These are phyloP conservation scores for Paraphaeosphaeria sporulosa DNA, from an alignment of 2,329 filamentous ascomycete genomes.

Conservation along the genomic window DNA sequence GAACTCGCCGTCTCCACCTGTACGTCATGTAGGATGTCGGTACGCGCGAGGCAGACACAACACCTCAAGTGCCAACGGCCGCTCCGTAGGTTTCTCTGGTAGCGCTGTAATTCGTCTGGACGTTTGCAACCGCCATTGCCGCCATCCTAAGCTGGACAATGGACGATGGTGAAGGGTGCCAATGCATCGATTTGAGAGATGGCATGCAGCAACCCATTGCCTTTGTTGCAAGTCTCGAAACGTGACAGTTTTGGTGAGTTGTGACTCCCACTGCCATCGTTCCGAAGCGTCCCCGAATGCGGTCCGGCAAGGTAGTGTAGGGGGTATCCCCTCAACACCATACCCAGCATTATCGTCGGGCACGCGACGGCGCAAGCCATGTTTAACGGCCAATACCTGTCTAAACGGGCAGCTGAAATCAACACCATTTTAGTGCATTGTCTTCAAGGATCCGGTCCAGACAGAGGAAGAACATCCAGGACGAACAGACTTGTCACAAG, in stretches of 20 bases:
- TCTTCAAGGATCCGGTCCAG: neutral
- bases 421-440: slow-evolving; percentile 4
- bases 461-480: neutral
- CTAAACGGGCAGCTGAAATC: neutral
- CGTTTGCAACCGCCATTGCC: neutral
- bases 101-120: neutral
- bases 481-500: neutral
- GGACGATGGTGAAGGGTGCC: neutral
- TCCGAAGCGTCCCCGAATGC: neutral
- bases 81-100: slow-evolving; percentile 9
- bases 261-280: neutral
- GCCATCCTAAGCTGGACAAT: neutral
- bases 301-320: neutral
- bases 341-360: neutral
- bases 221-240: neutral
- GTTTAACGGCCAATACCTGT: neutral
- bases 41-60: slow-evolving; percentile 13
- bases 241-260: neutral
- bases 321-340: neutral
- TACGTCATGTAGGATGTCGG: slow-evolving; percentile 11
- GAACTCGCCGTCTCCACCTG: neutral
- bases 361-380: neutral
- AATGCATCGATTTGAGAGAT: neutral
- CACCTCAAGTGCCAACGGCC: slow-evolving; percentile 3
- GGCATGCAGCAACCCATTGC: slow-evolving; percentile 3